These are phyloP conservation scores for Ballota nigra DNA, from an alignment of 257 asterid genomes.

Conservation along the genomic window DNA sequence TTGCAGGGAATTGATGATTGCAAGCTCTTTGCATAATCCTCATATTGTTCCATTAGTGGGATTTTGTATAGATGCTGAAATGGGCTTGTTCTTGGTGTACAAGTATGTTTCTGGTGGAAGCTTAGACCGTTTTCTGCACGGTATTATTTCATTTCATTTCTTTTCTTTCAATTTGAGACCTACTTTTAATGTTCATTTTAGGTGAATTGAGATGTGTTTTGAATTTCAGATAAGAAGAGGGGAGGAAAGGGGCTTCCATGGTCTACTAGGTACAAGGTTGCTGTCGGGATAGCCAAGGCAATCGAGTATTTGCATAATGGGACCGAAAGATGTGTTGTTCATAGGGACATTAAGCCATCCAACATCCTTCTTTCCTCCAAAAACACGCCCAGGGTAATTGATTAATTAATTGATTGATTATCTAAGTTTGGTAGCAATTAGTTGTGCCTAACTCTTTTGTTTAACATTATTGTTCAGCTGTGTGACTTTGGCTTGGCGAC, in stretches of 20 bases:
- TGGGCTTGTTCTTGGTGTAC: conserved; percentile 84
- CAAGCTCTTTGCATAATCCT: conserved; percentile 71
- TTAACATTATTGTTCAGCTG: conserved; percentile 38
- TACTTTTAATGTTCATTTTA: not conserved
- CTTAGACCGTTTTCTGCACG: conserved; percentile 76
- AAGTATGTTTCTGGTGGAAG: conserved; percentile 88
- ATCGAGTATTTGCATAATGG: conserved; percentile 74
- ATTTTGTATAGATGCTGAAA: conserved; percentile 84
- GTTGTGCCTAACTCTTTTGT: conserved; percentile 14
- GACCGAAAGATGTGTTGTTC: conserved; percentile 86
- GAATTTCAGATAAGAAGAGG: conserved; percentile 58
- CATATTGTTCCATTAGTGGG: conserved; percentile 86
- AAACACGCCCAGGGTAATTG: conserved; percentile 60
- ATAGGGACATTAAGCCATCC: conserved; percentile 92
- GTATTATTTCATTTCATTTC: conserved; percentile 28
- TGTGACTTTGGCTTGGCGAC: conserved; percentile 95
- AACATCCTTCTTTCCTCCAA: conserved; percentile 86
- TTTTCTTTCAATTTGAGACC: not conserved
- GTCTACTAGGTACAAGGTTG: conserved; percentile 67
- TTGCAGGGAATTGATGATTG: conserved; percentile 91
- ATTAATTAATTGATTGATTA: not conserved
- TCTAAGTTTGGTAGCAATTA: not conserved
- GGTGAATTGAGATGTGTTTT: conserved; percentile 22
- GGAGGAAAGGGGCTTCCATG: conserved; percentile 67
- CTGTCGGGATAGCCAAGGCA: conserved; percentile 77